Percentiles rank a stretch among this genome's conserved stretches.
Evolutionary conservation across 352 stramenopile genomes (phyloP).

Genomic region (Phytophthora podocarpi): DNA sequence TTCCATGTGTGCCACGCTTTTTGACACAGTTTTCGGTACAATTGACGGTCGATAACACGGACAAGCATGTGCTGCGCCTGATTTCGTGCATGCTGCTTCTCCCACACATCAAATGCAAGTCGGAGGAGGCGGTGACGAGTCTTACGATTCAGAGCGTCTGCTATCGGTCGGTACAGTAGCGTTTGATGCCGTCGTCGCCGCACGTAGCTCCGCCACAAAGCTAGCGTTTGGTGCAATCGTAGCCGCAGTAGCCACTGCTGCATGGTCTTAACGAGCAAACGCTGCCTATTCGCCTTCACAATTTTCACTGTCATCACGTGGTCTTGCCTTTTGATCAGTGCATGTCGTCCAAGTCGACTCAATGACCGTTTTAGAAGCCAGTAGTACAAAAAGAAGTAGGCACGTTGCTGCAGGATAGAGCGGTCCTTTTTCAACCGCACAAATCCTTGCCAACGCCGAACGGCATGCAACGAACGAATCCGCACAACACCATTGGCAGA

Average conservation of each 20-base stretch:
- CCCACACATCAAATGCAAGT: conserved; percentile 22
- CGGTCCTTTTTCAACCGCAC: conserved; percentile 18
- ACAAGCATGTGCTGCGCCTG: conserved; percentile 10
- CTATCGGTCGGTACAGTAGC: conserved; percentile 14
- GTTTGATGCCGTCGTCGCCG: conserved; percentile 9
- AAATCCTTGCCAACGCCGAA: conserved; percentile 26
- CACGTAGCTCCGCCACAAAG: conserved; percentile 18
- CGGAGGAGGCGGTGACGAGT: conserved; percentile 9
- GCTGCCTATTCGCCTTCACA: conserved; percentile 5
- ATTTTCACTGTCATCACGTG: conserved; percentile 13
- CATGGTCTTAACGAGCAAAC: conserved; percentile 26
- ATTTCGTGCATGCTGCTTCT: conserved; percentile 3
- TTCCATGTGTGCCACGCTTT: conserved; percentile 28
- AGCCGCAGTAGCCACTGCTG: conserved; percentile 26
- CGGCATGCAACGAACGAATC: conserved; percentile 11
- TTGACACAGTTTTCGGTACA: conserved; percentile 30
- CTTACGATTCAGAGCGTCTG: conserved; percentile 8
- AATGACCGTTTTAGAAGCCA: conserved; percentile 35
- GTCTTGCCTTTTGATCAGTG: conserved; percentile 20
- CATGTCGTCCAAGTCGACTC: conserved; percentile 15
- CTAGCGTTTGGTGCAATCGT: conserved; percentile 16
- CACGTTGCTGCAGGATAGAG: conserved; percentile 16
- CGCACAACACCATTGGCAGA: neutral
- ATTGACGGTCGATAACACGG: conserved; percentile 28
- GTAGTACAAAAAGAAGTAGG: conserved; percentile 45